Evolutionary conservation across 805 yeast genomes (phyloP), one percentile per base, ranked within the genome.

Genomic region (Yarrowia yakushimensis): DNA sequence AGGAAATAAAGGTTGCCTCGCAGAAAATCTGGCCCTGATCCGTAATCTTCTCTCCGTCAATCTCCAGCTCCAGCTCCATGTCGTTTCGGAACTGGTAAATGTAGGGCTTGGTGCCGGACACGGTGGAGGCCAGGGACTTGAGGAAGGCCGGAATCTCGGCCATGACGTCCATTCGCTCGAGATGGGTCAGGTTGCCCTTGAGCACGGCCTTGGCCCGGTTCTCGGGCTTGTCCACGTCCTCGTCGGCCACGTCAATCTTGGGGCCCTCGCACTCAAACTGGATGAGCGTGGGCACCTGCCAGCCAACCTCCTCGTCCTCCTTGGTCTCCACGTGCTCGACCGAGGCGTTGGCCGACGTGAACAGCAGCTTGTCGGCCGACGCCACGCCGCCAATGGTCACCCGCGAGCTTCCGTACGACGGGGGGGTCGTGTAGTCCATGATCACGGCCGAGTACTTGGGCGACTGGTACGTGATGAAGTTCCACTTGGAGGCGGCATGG

Each of bases 401-500:
- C 66, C 83, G 84, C 15, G 96, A 86, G 64, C 82, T 81, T 60
- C 88, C 97, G 74, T 94, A 94, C 1, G 97, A 86, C 63, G 78
- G 85, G 28, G 99, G 99, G 9, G 99, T 94, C 46, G 92, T 88
- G 78, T 90, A 94, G 75, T 94, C 97, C 97, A 94, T 94, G 67
- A 88, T 82, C 17, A 91, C 85, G 11, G 89, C 96, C 34, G 93
- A 79, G 68, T 81, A 79, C 39, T 84, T 77, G 59, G 84, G 81
- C 18, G 94, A 87, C 72, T 90, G 97, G 81, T 88, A 93, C 76
- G 90, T 87, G 66, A 89, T 76, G 73, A 94, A 94, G 76, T 93
- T 94, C 99, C 99, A 94, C 22, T 90, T 77, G 65, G 96, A 90
- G 63, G 99, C 99, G 34, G 97, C 97, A 76, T 94, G 99, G 75